Evolutionary conservation across 169 alveolate species (phyloP).

Genomic region (Toxoplasma gondii): DNA sequence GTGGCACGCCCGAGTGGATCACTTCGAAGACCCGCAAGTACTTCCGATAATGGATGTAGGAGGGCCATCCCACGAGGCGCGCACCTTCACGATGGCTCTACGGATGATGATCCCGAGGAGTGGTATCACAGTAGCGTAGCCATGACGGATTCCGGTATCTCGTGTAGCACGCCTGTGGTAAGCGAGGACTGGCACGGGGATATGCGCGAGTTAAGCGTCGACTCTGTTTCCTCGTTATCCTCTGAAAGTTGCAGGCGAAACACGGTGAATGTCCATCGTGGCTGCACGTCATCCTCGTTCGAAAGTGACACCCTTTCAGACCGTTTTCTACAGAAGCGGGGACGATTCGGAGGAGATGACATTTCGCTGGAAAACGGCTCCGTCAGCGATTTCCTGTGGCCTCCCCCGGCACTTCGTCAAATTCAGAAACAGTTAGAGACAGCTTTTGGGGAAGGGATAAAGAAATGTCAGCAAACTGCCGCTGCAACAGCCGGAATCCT

Average conservation of each 20-base stretch:
- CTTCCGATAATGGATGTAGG: neutral
- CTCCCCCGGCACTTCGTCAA: constrained; percentile 22
- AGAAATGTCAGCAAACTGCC: neutral
- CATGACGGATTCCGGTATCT: neutral
- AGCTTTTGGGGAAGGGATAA: neutral
- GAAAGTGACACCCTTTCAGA: neutral
- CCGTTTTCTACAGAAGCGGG: neutral
- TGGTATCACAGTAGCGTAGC: neutral
- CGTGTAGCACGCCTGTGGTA: neutral
- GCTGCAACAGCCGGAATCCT: neutral
- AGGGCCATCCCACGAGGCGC: neutral
- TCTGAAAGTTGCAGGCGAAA: too few relatives aligned
- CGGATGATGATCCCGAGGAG: neutral
- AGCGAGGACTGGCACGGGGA: neutral
- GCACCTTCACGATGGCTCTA: neutral
- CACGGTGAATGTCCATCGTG: too few relatives aligned
- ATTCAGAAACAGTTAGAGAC: neutral
- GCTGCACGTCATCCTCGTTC: too few relatives aligned
- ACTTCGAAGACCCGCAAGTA: neutral
- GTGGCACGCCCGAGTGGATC: neutral
- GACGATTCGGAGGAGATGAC: neutral
- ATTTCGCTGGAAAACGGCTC: neutral
- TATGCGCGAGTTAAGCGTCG: neutral
- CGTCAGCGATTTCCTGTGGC: constrained; percentile 31
- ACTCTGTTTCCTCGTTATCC: neutral